Percentiles rank a stretch among this genome's conserved stretches.
phyloP scores from a whole-genome alignment of 257 asterid species.

The Handroanthus guayacan region DNA sequence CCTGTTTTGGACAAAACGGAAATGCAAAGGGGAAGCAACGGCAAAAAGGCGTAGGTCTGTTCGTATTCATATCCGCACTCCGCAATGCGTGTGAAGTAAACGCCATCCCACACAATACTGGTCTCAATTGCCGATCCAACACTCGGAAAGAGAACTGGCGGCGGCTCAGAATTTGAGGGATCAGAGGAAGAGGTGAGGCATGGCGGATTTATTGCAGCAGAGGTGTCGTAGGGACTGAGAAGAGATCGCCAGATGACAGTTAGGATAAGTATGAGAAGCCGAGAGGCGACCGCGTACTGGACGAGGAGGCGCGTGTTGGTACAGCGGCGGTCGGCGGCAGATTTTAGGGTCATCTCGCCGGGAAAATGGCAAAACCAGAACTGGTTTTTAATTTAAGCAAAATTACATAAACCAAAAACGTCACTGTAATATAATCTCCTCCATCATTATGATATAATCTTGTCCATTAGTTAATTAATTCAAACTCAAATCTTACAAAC shows the following conservation, averaged over 20 bases:
- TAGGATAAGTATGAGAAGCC: slow-evolving; percentile 51
- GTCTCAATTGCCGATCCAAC: slow-evolving; percentile 68
- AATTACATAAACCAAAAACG: background rate
- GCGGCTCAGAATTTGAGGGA: slow-evolving; percentile 36
- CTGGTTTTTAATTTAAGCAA: background rate
- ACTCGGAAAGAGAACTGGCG: slow-evolving; percentile 55
- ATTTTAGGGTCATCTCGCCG: slow-evolving; percentile 38
- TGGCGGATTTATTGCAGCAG: slow-evolving; percentile 76
- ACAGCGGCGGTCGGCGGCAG: slow-evolving; percentile 35
- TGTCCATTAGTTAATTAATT: no score
- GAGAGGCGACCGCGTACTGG: slow-evolving; percentile 59
- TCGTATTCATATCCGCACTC: slow-evolving; percentile 96
- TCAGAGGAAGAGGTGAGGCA: slow-evolving; percentile 58
- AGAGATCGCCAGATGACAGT: slow-evolving; percentile 73
- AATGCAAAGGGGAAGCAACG: slow-evolving; percentile 85
- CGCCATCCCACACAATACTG: slow-evolving; percentile 95
- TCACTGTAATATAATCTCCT: background rate
- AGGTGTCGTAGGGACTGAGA: slow-evolving; percentile 83
- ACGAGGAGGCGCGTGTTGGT: slow-evolving; percentile 45
- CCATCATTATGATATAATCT: no score
- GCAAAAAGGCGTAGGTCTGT: slow-evolving; percentile 89
- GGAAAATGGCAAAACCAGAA: background rate
- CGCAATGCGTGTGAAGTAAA: slow-evolving; percentile 79
- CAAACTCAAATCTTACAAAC: no score
- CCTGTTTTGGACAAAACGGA: slow-evolving; percentile 77